Conservation (phyloP, 441 rosid genomes). For the Rhodomyrtus psidioides region DNA sequence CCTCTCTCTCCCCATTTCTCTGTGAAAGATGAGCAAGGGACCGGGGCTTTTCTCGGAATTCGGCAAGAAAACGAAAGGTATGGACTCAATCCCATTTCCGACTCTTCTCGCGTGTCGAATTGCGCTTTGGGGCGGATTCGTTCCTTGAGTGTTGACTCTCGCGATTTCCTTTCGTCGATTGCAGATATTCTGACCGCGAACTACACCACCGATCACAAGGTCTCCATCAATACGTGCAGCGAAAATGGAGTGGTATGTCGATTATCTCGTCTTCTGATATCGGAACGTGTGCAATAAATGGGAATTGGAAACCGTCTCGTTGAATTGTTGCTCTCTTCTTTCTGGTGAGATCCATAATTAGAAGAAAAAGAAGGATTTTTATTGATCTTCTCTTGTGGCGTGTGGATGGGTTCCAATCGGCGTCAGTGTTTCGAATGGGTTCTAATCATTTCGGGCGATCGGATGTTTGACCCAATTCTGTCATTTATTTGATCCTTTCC, state of each 20-base stretch:
- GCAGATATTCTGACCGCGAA: slow-evolving; percentile 10
- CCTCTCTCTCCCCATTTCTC: background rate
- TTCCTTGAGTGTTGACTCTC: background rate
- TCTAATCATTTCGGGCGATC: background rate
- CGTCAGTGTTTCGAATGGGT: background rate
- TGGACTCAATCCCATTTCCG: background rate
- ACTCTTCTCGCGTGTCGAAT: too few relatives aligned
- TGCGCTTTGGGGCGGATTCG: background rate
- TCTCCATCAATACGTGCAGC: slow-evolving; percentile 11
- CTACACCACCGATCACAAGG: slow-evolving; percentile 16
- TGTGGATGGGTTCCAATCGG: too few relatives aligned
- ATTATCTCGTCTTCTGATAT: background rate
- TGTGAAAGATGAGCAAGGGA: slow-evolving; percentile 10
- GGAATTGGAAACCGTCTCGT: background rate
- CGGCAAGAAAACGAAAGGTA: slow-evolving; percentile 16
- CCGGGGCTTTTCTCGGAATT: slow-evolving; percentile 16
- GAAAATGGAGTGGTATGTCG: slow-evolving; percentile 9
- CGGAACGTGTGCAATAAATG: background rate
- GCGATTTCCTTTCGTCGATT: background rate
- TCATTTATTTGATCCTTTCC: background rate
- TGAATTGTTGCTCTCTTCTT: background rate
- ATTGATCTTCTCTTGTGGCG: background rate
- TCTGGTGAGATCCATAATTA: background rate
- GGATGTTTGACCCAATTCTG: background rate
- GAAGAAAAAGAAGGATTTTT: background rate